Evolutionary conservation across 2,329 filamentous ascomycete genomes (phyloP).

Genomic region (Colletotrichum destructivum): DNA sequence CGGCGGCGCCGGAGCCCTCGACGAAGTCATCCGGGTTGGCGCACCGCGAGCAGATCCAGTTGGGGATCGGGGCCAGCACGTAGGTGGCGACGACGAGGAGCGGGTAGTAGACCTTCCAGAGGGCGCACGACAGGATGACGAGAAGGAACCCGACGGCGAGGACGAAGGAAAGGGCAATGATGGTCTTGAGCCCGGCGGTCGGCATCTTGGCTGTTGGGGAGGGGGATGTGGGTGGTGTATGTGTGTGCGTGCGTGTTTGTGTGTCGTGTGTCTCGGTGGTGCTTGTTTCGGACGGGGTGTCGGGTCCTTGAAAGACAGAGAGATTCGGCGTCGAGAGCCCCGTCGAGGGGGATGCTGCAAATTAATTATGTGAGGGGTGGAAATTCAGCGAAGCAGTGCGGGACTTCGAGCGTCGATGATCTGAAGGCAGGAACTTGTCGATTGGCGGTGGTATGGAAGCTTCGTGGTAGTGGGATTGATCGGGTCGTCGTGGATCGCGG

Average conservation of each 20-base stretch:
- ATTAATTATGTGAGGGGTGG: neutral
- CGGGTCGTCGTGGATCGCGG: conserved; percentile 29
- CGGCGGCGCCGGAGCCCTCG: conserved; percentile 83
- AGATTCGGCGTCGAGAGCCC: conserved; percentile 26
- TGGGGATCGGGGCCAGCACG: conserved; percentile 91
- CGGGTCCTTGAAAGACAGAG: conserved; percentile 15
- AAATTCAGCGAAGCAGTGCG: neutral
- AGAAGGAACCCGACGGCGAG: conserved; percentile 99
- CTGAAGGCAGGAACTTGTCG: neutral
- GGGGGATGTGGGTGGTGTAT: conserved; percentile 5
- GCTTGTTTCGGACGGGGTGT: conserved; percentile 39
- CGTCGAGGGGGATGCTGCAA: conserved; percentile 30
- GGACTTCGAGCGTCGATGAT: neutral
- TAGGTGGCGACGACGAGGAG: conserved; percentile 97
- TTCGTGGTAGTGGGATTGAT: conserved; percentile 23
- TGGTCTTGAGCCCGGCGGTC: conserved; percentile 96
- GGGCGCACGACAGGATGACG: conserved; percentile 96
- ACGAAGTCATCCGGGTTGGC: conserved; percentile 97
- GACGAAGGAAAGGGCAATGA: conserved; percentile 98
- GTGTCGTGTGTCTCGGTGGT: conserved; percentile 24
- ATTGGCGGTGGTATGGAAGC: neutral
- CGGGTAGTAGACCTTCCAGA: conserved; percentile 95
- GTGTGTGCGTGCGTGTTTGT: neutral
- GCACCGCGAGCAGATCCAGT: conserved; percentile 94
- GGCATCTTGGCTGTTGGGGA: conserved; percentile 62